Evolutionary conservation across 2,329 filamentous ascomycete genomes (phyloP).

Genomic region (Didymella arachidicola): DNA sequence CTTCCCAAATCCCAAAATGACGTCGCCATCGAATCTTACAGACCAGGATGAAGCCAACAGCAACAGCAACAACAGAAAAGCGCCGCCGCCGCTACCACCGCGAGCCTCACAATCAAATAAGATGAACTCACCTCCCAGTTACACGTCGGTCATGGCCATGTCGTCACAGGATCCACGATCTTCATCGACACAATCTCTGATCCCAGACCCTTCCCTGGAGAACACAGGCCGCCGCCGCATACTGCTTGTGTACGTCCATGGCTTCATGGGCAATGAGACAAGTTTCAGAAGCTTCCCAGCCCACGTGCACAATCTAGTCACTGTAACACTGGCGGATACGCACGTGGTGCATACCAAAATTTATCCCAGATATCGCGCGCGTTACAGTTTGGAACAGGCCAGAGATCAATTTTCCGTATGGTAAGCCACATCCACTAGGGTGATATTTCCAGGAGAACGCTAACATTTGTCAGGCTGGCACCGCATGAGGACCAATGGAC

Average conservation of each 20-base stretch:
- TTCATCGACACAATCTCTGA: constrained; percentile 57
- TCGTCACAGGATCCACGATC: constrained; percentile 53
- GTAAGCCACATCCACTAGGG: constrained; percentile 49
- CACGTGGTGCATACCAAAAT: constrained; percentile 88
- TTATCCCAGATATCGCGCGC: constrained; percentile 81
- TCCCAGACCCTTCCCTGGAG: constrained; percentile 46
- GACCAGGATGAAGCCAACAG: constrained; percentile 25
- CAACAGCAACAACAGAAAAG: constrained; percentile 14
- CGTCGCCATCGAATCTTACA: constrained; percentile 30
- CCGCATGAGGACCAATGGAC: constrained; percentile 77
- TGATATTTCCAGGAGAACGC: not conserved
- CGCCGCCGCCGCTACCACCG: constrained; percentile 47
- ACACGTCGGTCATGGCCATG: constrained; percentile 38
- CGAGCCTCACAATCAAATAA: constrained; percentile 26
- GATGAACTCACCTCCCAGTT: constrained; percentile 27
- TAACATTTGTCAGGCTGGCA: constrained; percentile 63
- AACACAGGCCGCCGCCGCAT: constrained; percentile 61
- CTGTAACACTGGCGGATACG: constrained; percentile 70
- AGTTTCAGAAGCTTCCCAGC: constrained; percentile 89
- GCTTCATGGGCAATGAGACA: constrained; percentile 87
- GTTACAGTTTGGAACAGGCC: constrained; percentile 74
- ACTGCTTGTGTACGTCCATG: constrained; percentile 84
- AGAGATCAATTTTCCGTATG: constrained; percentile 84
- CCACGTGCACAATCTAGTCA: constrained; percentile 80
- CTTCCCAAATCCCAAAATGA: constrained; percentile 26